Base-by-base conservation (phyloP, 1,284 basidiomycete species). In the Malassezia cuniculi region DNA sequence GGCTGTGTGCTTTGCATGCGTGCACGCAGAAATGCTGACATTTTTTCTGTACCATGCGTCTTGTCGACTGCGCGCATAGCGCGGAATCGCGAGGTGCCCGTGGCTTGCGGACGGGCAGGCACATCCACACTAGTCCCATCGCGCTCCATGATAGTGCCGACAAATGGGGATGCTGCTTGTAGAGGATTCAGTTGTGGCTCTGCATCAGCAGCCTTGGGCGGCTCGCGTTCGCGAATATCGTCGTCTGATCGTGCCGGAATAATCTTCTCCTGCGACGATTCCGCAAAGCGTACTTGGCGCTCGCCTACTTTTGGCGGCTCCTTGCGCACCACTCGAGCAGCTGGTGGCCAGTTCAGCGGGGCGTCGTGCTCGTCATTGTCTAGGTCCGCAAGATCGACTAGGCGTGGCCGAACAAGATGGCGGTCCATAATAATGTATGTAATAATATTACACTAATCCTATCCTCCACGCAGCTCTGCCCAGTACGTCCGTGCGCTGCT, bases 11-110 rank as follows among this genome's bases (percentile, higher is more conserved):
- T 33, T 39, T 16, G 9, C n/a, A 63, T 29, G 11, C 53, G 43
- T 3, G 58, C 45, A 39, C 52, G 62, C 11, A 57, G 41, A 41
- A 65, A 65, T 4, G 58, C 60, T 3, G 60, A 63, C 52, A 65
- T 57, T 19, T 58, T 54, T 29, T 55, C 56, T 5, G 11, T 3
- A n/a, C 22, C 25, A n/a, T n/a, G n/a, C n/a, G n/a, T n/a, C 1
- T 34, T 19, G 28, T 24, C 39, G 24, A 17, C 21, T 8, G 14
- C 29, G n/a, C 27, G 27, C 21, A 19, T 14, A 6, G 31, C 38
- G 6, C 27, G 30, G 25, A 40, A 34, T 18, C 34, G 38, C 28
- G 31, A 34, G 4, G 29, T 20, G 19, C 34, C 24, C n/a, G 5
- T n/a, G n/a, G n/a, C n/a, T n/a, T n/a, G n/a, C n/a, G n/a, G n/a